These are phyloP conservation scores for Nothomitra cinnamomea DNA, from an alignment of 2,329 filamentous ascomycete genomes.

Conservation along the genomic window DNA sequence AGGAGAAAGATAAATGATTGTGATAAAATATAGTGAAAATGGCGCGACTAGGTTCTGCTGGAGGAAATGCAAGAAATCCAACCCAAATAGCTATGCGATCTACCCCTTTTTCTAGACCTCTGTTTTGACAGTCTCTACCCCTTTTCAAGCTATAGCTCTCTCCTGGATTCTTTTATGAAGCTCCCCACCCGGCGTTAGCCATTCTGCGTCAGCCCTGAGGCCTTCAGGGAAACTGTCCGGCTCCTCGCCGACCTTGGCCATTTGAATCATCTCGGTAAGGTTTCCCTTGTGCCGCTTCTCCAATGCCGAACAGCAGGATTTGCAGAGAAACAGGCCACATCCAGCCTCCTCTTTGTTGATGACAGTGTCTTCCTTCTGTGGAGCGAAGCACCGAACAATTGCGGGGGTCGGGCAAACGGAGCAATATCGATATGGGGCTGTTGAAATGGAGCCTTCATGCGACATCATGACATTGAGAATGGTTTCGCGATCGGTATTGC, in stretches of 20 bases:
- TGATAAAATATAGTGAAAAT: conserved; percentile 7
- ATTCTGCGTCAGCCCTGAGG: conserved; percentile 16
- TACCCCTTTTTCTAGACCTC: no score
- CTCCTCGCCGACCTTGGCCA: conserved; percentile 5
- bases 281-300: conserved; percentile 11
- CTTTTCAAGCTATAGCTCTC: no score
- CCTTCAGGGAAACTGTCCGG: conserved; percentile 9
- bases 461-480: conserved; percentile 15
- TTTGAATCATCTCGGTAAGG: conserved; percentile 11
- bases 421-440: conserved; percentile 20
- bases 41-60: no score
- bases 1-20: conserved; percentile 6
- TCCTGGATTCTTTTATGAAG: no score
- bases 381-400: conserved; percentile 18
- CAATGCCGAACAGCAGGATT: conserved; percentile 12
- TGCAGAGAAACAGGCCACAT: conserved; percentile 19
- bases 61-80: no score
- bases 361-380: conserved; percentile 8
- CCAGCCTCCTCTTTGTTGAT: conserved; percentile 6
- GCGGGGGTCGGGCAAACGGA: conserved; percentile 24
- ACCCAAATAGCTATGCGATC: no score
- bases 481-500: conserved; percentile 12
- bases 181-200: conserved; percentile 11
- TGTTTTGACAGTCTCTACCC: no score
- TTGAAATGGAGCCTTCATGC: conserved; percentile 6